These are phyloP conservation scores for Salpingoeca rosetta DNA, from an alignment of 78 protist genomes.

Conservation along the genomic window DNA sequence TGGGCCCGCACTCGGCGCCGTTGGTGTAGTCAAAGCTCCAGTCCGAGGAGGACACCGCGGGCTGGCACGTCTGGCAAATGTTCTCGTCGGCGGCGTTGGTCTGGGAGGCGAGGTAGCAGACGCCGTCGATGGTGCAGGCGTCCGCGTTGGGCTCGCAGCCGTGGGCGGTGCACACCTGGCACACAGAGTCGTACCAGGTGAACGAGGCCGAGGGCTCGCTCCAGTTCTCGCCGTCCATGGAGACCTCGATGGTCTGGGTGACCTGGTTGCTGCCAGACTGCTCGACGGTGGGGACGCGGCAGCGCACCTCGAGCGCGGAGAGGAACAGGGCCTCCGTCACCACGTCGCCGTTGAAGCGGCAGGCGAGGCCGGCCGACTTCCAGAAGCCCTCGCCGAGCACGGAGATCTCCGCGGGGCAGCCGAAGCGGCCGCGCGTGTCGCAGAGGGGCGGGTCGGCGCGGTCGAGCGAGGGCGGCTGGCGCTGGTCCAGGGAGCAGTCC, in stretches of 20 bases:
- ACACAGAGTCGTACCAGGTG: background rate
- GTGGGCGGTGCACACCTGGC: background rate
- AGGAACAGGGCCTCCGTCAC: background rate
- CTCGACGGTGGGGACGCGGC: background rate
- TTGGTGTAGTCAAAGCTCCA: background rate
- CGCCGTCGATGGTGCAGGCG: background rate
- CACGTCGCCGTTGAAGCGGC: background rate
- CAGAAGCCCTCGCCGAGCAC: background rate
- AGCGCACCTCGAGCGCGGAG: background rate
- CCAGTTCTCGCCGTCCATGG: background rate
- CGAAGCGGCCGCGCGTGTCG: background rate
- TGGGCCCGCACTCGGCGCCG: background rate
- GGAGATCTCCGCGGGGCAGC: background rate
- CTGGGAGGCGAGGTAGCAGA: background rate
- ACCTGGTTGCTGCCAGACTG: too few relatives aligned
- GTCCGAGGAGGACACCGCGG: background rate
- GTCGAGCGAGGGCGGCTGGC: background rate
- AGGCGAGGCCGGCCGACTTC: background rate
- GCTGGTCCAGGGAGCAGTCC: background rate
- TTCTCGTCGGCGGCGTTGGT: background rate
- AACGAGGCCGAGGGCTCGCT: background rate
- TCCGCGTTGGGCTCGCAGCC: background rate
- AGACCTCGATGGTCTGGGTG: background rate
- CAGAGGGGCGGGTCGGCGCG: background rate
- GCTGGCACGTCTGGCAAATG: background rate